phyloP scores from a whole-genome alignment of 371 early-diverging fungal genomes.

The Lichtheimia hyalospora region DNA sequence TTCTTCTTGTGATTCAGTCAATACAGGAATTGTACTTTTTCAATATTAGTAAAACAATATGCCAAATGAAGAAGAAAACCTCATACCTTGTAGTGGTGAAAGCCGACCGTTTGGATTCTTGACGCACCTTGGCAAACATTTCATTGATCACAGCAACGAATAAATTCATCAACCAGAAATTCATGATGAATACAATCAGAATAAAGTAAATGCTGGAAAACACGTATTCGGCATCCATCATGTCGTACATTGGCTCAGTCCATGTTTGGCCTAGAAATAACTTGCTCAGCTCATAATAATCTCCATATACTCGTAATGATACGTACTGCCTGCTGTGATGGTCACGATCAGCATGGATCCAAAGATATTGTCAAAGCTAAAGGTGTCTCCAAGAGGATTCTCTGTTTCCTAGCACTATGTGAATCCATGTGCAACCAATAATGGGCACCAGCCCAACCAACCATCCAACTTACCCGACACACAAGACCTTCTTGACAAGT shows the following conservation, averaged over 20 bases:
- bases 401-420: constrained; percentile 34
- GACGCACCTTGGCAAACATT: constrained; percentile 72
- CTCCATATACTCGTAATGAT: background rate
- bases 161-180: constrained; percentile 70
- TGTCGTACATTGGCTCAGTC: constrained; percentile 69
- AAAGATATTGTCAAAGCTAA: constrained; percentile 62
- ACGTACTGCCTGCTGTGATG: constrained; percentile 47
- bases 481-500: constrained; percentile 53
- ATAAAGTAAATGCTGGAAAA: constrained; percentile 63
- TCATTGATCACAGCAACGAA: constrained; percentile 73
- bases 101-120: constrained; percentile 65
- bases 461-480: constrained; percentile 41
- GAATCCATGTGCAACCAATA: background rate
- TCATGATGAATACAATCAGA: constrained; percentile 62
- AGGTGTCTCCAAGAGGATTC: constrained; percentile 47
- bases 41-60: constrained; percentile 8
- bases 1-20: constrained; percentile 38
- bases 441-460: no score
- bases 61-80: background rate
- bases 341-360: constrained; percentile 60
- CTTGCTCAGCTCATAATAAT: background rate
- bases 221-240: constrained; percentile 66
- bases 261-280: constrained; percentile 56
- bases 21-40: constrained; percentile 36
- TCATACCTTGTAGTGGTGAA: constrained; percentile 52